phyloP scores from a whole-genome alignment of 495 filamentous ascomycete species.

The Aspergillus cavernicola region DNA sequence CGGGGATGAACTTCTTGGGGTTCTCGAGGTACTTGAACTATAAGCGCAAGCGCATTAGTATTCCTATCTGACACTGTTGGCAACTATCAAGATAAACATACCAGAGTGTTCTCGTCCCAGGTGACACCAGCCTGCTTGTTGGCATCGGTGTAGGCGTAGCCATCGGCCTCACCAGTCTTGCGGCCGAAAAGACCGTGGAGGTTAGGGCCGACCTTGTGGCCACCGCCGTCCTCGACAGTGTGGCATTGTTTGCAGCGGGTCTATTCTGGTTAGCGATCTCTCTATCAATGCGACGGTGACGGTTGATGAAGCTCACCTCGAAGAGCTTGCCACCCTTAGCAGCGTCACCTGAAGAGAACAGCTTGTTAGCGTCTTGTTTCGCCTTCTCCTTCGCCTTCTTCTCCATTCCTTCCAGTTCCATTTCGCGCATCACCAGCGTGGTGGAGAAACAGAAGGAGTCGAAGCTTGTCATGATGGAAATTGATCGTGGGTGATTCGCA shows the following conservation, averaged over 20 bases:
- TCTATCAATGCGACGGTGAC: neutral
- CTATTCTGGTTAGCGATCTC: conserved; percentile 35
- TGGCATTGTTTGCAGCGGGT: conserved; percentile 99
- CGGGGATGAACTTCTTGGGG: conserved; percentile 95
- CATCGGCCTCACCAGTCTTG: conserved; percentile 84
- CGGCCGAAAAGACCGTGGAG: conserved; percentile 97
- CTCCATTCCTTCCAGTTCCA: conserved; percentile 22
- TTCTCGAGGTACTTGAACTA: conserved; percentile 88
- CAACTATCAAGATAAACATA: conserved; percentile 41
- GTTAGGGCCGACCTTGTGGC: conserved; percentile 97
- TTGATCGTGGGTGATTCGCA: neutral
- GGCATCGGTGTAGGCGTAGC: conserved; percentile 97
- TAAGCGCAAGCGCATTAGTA: conserved; percentile 15
- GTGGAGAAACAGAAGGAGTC: conserved; percentile 27
- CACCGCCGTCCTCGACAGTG: conserved; percentile 78
- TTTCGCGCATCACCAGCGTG: conserved; percentile 27
- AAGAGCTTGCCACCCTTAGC: conserved; percentile 99
- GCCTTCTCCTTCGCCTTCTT: conserved; percentile 14
- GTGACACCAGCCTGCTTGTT: conserved; percentile 94
- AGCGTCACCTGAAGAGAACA: conserved; percentile 64
- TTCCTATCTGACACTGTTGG: neutral
- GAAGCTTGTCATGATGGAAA: conserved; percentile 28
- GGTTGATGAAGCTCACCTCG: conserved; percentile 53
- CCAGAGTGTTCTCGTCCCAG: conserved; percentile 86
- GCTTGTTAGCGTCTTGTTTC: conserved; percentile 27